These are phyloP conservation scores for Pichia sp. DNA, from an alignment of 1,139 yeast species.

Conservation along the genomic window DNA sequence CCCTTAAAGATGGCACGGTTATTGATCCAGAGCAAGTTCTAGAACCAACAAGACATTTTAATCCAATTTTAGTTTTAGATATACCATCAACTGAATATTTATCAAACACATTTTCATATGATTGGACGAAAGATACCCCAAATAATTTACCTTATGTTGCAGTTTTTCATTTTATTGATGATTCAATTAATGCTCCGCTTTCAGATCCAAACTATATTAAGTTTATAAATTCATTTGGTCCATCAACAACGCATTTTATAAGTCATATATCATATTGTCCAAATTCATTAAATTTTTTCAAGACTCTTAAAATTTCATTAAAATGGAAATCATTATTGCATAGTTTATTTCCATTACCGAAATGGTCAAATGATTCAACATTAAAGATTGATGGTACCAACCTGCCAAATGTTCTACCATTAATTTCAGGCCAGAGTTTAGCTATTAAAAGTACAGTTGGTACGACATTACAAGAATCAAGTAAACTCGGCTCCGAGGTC, in stretches of 20 bases:
- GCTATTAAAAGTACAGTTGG: constrained; percentile 14
- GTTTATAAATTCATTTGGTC: constrained; percentile 42
- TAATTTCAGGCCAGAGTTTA: constrained; percentile 26
- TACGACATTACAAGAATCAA: constrained; percentile 3
- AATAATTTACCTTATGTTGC: constrained; percentile 28
- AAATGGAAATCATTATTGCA: constrained; percentile 53
- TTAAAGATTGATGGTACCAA: constrained; percentile 4
- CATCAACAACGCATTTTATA: constrained; percentile 52
- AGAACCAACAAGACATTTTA: constrained; percentile 52
- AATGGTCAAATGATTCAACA: constrained; percentile 24
- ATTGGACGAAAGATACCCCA: constrained; percentile 25
- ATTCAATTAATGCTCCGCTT: constrained; percentile 41
- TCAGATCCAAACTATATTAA: constrained; percentile 37
- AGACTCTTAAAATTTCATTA: constrained; percentile 47
- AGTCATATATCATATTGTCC: constrained; percentile 64
- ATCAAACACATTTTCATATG: constrained; percentile 34
- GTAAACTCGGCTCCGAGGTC: constrained; percentile 7
- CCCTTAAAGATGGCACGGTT: constrained; percentile 50
- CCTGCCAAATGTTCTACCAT: constrained; percentile 21
- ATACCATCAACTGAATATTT: constrained; percentile 56
- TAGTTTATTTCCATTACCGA: constrained; percentile 28
- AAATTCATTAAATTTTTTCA: constrained; percentile 52
- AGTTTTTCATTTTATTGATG: constrained; percentile 75
- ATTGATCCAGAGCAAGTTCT: constrained; percentile 69
- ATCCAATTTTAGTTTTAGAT: constrained; percentile 63